A percentile compares a stretch with the other conserved stretches of the same genome.
These are phyloP conservation scores for Hamamelis virginiana DNA, from an alignment of 164 flowering plant species.

Conservation along the genomic window DNA sequence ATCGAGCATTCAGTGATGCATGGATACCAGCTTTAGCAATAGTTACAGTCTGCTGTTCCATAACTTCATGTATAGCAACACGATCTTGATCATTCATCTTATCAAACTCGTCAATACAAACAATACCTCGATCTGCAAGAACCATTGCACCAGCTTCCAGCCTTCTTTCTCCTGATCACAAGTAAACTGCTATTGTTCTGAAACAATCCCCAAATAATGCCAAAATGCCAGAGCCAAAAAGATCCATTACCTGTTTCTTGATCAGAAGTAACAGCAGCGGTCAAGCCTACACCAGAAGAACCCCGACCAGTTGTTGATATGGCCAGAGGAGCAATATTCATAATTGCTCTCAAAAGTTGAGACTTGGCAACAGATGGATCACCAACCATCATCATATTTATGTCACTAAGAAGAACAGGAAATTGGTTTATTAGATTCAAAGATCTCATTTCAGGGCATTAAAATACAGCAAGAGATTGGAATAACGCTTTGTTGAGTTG, in stretches of 20 bases:
- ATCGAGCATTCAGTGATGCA: slow-evolving; percentile 97
- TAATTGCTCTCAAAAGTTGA: slow-evolving; percentile 91
- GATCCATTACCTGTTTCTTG: slow-evolving; percentile 85
- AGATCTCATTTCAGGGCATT: background rate
- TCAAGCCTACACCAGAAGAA: slow-evolving; percentile 98
- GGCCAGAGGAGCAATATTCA: slow-evolving; percentile 98
- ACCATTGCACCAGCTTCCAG: slow-evolving; percentile 99
- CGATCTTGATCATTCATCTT: slow-evolving; percentile 99
- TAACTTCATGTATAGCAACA: slow-evolving; percentile 98
- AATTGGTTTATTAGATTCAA: background rate
- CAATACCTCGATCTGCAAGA: slow-evolving; percentile 97
- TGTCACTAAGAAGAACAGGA: slow-evolving; percentile 54
- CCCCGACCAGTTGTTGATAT: slow-evolving; percentile 99
- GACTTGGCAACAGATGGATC: slow-evolving; percentile 99
- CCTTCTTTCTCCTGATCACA: slow-evolving; percentile 81
- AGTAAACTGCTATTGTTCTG: background rate
- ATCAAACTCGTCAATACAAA: slow-evolving; percentile 98
- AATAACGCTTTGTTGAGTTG: background rate
- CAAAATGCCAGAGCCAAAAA: background rate
- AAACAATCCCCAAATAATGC: background rate
- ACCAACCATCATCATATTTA: slow-evolving; percentile 99
- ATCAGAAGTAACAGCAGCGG: slow-evolving; percentile 99
- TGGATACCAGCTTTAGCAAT: slow-evolving; percentile 99
- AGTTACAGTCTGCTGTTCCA: slow-evolving; percentile 99
- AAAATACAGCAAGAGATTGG: background rate